Evolutionary conservation across 2,329 filamentous ascomycete genomes (phyloP), one percentile per base, ranked within the genome.

Genomic region (Epichloe bromicola): DNA sequence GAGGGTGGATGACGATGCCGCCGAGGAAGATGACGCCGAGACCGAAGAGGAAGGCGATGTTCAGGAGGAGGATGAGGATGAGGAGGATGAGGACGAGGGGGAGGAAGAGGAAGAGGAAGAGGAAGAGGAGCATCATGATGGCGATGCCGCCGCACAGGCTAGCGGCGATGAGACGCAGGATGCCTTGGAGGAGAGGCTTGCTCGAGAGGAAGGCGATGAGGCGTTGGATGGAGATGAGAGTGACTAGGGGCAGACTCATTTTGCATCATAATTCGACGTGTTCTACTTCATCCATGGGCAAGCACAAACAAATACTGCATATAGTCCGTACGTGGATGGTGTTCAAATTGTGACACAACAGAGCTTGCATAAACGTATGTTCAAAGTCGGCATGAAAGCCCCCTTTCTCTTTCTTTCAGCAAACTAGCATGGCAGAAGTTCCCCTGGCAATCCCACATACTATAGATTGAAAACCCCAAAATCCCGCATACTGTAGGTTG

Each of bases 141-240:
- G 68, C 1, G 69, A 71, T 0, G 66, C 61, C 0, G 66, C 61
- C 0, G 67, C 66, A 2, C 69, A 68, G 0, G 70, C 69, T 2
- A 69, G 4, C 10, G 43, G 20, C 4, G 73, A 74, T 10, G 73
- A 74, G 39, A 75, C 76, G 43, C 75, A 78, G 40, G 75, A 78
- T 48, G 72, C 72, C 4, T 68, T 70, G 10, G 76, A 76, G 33
- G 74, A 76, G 45, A 72, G 71, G 36, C 61, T 71, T 49, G 67
- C 69, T 17, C 70, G 70, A 26, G 73, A 73, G 4, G 70, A 72
- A 2, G 76, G 71, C 26, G 80, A 83, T 52, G 82, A 85, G 56
- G 82, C 79, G 12, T 63, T 83, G 53, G 80, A 82, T 56, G 79
- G 76, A 11, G 74, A 78, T 48, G 79, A 82, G 54, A 81, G 78